phyloP scores from a whole-genome alignment of 1,139 yeast species.

The Yamadazyma friedrichii region DNA sequence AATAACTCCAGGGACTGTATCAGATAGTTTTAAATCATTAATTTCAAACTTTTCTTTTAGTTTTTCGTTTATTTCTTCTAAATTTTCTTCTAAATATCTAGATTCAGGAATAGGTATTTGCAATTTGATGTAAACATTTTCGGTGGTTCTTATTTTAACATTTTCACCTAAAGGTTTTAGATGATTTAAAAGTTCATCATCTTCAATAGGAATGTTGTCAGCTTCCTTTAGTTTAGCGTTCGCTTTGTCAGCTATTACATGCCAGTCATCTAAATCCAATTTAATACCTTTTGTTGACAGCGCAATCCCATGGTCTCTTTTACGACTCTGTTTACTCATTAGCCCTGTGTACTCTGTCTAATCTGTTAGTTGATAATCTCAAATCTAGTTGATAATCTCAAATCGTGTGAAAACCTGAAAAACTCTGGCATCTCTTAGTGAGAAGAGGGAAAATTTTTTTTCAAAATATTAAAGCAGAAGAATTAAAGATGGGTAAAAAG shows the following conservation, averaged over 20 bases:
- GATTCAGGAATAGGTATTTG: constrained; percentile 30
- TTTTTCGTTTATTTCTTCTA: constrained; percentile 9
- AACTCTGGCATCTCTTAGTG: constrained; percentile 11
- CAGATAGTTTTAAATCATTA: constrained; percentile 22
- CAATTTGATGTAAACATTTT: constrained; percentile 17
- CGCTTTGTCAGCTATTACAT: background rate
- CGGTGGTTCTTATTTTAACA: constrained; percentile 4
- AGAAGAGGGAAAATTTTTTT: constrained; percentile 1
- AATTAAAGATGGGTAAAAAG: constrained; percentile 48
- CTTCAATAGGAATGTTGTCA: too few species aligned
- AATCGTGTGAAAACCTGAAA: constrained; percentile 4
- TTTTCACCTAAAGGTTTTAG: constrained; percentile 4
- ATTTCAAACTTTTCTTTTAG: constrained; percentile 20
- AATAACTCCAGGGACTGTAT: constrained; percentile 23
- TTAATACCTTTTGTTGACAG: background rate
- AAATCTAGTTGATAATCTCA: constrained; percentile 2
- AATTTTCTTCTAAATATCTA: constrained; percentile 19
- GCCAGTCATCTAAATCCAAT: constrained; percentile 3
- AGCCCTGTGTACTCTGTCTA: too few species aligned
- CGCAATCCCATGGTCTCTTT: background rate
- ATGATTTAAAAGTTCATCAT: constrained; percentile 2
- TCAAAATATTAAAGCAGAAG: constrained; percentile 7
- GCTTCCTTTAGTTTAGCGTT: background rate
- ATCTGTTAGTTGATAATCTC: constrained; percentile 2
- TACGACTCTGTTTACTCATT: background rate